Percentiles rank a stretch among this genome's conserved stretches.
Conservation (phyloP, 257 asterid genomes). For the Lantana camara region DNA sequence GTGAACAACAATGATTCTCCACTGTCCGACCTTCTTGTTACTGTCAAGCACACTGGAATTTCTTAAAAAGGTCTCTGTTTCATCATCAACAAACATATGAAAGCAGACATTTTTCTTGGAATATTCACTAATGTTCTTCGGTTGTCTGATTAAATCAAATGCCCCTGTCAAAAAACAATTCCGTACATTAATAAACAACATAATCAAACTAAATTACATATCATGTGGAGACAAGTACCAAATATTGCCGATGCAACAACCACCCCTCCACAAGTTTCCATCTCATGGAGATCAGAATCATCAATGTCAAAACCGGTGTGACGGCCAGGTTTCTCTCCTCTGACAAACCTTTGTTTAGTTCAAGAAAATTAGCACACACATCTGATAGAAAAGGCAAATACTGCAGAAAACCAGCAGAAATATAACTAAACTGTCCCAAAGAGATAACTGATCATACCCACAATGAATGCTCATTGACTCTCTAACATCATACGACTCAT, state of each 20-base stretch:
- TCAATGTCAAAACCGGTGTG: conserved; percentile 82
- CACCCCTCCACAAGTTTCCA: conserved; percentile 82
- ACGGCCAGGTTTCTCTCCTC: conserved; percentile 79
- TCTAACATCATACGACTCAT: conserved; percentile 71
- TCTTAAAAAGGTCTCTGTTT: conserved; percentile 60
- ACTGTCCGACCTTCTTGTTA: conserved; percentile 71
- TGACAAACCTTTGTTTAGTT: conserved; percentile 72
- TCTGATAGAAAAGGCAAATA: background rate
- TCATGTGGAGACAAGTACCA: conserved; percentile 47
- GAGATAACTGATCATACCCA: conserved; percentile 65
- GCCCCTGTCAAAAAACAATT: conserved; percentile 63
- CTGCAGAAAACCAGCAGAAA: background rate
- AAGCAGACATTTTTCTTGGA: conserved; percentile 67
- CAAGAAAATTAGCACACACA: background rate
- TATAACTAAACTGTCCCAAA: background rate
- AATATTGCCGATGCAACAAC: conserved; percentile 94
- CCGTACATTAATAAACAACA: conserved; percentile 33
- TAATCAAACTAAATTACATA: conserved; percentile 6
- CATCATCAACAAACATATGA: conserved; percentile 87
- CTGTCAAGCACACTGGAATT: conserved; percentile 64
- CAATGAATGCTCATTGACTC: conserved; percentile 88
- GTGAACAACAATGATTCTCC: conserved; percentile 80
- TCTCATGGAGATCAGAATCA: conserved; percentile 76
- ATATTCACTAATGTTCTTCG: conserved; percentile 75
- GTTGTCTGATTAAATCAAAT: conserved; percentile 84